A percentile compares a stretch with the other conserved stretches of the same genome.
Evolutionary conservation across 176 grass and related monocot genomes (phyloP).

Genomic region (Coix lacrymajobi): DNA sequence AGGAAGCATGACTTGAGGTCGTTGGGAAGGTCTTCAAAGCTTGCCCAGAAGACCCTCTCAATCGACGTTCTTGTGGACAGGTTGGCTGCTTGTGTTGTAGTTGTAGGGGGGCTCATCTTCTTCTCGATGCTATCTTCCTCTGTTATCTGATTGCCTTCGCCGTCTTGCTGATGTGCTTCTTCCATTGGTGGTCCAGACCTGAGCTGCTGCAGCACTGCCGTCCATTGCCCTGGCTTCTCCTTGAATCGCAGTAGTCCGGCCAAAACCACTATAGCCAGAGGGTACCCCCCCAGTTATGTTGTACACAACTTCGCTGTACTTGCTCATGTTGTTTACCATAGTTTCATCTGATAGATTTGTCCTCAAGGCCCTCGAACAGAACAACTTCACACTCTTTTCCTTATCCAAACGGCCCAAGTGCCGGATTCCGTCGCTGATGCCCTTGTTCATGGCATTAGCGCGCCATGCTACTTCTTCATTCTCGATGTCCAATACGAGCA

Average conservation of each 20-base stretch:
- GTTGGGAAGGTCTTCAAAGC: too few relatives aligned
- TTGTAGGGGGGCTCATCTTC: too few relatives aligned
- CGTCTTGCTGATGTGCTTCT: not conserved
- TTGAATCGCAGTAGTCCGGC: conserved; percentile 18
- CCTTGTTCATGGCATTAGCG: not conserved
- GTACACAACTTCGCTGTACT: not conserved
- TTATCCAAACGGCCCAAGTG: not conserved
- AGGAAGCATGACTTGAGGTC: too few relatives aligned
- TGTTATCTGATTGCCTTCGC: not conserved
- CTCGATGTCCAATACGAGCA: conserved; percentile 16
- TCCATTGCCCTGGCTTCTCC: conserved; percentile 10
- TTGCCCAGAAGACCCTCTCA: too few relatives aligned
- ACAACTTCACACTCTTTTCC: not conserved
- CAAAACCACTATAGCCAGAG: conserved; percentile 20
- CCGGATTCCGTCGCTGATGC: not conserved
- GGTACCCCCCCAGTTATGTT: conserved; percentile 9
- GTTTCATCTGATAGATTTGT: not conserved
- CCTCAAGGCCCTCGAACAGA: not conserved
- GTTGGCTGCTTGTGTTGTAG: too few relatives aligned
- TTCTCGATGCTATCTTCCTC: too few relatives aligned
- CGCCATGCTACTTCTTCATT: not conserved
- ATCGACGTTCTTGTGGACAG: too few relatives aligned
- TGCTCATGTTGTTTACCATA: not conserved
- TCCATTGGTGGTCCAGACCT: not conserved
- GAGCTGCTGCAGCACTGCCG: not conserved